Conservation (phyloP, 2,329 filamentous ascomycete species). For the Verticillium dahliae region DNA sequence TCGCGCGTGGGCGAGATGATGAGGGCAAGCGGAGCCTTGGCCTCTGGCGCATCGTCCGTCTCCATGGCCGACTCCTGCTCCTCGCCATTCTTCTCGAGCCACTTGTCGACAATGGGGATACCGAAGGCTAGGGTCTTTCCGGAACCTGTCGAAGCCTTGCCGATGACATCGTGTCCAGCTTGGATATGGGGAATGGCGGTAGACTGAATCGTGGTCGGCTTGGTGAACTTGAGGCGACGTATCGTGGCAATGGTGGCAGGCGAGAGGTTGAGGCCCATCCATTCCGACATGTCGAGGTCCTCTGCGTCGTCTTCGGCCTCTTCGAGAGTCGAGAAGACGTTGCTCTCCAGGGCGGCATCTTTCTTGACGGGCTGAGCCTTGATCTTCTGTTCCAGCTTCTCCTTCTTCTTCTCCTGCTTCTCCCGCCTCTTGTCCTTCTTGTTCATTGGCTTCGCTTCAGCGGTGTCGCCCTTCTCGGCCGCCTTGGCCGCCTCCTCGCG, state of each 20-base stretch:
- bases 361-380: constrained; percentile 21
- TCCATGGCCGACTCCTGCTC: constrained; percentile 11
- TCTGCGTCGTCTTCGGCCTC: constrained; percentile 50
- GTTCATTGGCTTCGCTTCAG: constrained; percentile 18
- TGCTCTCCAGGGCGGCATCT: constrained; percentile 34
- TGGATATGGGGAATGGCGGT: constrained; percentile 76
- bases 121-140: constrained; percentile 95
- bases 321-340: constrained; percentile 50
- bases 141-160: constrained; percentile 92
- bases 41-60: constrained; percentile 15
- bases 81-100: constrained; percentile 47
- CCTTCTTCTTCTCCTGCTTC: constrained; percentile 18
- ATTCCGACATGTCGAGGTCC: constrained; percentile 68
- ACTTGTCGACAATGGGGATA: constrained; percentile 85
- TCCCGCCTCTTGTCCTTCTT: constrained; percentile 15
- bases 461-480: constrained; percentile 17
- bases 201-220: constrained; percentile 76
- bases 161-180: constrained; percentile 82
- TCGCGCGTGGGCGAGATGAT: constrained; percentile 90
- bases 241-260: constrained; percentile 65
- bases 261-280: constrained; percentile 70
- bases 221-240: constrained; percentile 70
- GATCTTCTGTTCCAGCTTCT: constrained; percentile 24
- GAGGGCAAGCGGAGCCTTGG: constrained; percentile 59
- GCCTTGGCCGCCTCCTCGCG: constrained; percentile 14